Conservation (phyloP, 805 yeast species). For the Wickerhamomyces hampshirensis region DNA sequence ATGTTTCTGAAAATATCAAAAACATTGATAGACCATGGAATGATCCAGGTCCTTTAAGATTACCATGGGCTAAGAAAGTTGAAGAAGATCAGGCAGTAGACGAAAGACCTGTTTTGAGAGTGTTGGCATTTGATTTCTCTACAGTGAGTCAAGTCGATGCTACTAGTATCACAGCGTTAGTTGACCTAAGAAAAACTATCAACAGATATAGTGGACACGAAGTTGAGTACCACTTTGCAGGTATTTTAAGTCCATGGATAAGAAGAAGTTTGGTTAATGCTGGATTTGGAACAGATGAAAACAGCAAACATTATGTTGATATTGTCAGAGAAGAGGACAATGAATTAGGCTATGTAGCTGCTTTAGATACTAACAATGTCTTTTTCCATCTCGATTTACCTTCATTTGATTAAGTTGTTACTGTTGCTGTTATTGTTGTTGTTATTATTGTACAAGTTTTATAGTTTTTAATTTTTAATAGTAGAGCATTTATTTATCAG, state of each 20-base stretch:
- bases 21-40: conserved; percentile 78
- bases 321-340: conserved; percentile 19
- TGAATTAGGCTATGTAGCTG: conserved; percentile 41
- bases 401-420: conserved; percentile 19
- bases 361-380: conserved; percentile 62
- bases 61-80: conserved; percentile 21
- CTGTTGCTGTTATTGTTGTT: conserved; percentile 3
- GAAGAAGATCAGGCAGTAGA: conserved; percentile 30
- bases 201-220: conserved; percentile 73
- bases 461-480: no score
- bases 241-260: conserved; percentile 83
- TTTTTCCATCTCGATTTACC: conserved; percentile 80
- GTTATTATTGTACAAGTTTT: no score
- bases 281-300: conserved; percentile 74
- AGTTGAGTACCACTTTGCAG: conserved; percentile 86
- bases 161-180: conserved; percentile 72
- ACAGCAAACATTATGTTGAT: conserved; percentile 30
- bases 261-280: conserved; percentile 68
- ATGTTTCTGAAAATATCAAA: conserved; percentile 24
- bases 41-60: conserved; percentile 64
- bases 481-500: no score
- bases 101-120: conserved; percentile 59
- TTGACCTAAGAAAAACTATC: conserved; percentile 69
- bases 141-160: conserved; percentile 72
- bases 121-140: conserved; percentile 78